phyloP scores from a whole-genome alignment of 2,329 filamentous ascomycete species.

The Ophiostoma quercus region DNA sequence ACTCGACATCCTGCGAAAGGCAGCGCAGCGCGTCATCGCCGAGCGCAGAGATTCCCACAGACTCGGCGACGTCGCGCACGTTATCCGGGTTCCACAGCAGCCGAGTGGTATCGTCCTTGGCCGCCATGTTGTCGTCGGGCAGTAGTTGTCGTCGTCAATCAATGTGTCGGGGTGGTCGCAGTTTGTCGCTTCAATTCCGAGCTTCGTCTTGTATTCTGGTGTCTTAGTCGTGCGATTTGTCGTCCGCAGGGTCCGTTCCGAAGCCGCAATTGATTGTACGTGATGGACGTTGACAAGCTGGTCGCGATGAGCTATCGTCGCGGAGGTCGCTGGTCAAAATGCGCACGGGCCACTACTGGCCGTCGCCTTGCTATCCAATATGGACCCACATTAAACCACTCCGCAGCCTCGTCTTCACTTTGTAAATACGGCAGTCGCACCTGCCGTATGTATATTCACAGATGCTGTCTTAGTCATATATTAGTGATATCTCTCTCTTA shows the following conservation, averaged over 20 bases:
- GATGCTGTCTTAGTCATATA: not conserved
- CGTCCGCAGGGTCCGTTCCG: not conserved
- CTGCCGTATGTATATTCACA: not conserved
- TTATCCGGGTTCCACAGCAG: conserved; percentile 94
- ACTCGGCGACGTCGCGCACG: conserved; percentile 91
- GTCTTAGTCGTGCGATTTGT: not conserved
- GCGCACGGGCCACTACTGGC: conserved; percentile 5
- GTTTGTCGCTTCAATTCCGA: not conserved
- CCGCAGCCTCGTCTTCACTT: not conserved
- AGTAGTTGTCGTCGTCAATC: not conserved
- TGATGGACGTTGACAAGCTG: not conserved
- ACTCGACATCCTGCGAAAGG: conserved; percentile 90
- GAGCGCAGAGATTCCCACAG: conserved; percentile 77
- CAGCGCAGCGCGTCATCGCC: conserved; percentile 82
- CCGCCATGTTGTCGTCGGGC: conserved; percentile 15
- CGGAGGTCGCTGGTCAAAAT: not conserved
- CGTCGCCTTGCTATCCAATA: not conserved
- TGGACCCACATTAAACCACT: not conserved
- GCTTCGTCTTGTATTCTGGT: not conserved
- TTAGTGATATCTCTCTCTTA: not conserved
- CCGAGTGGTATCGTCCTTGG: conserved; percentile 24
- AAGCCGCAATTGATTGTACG: not conserved
- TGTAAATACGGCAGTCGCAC: not conserved
- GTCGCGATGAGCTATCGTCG: conserved; percentile 1
- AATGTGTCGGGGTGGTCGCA: not conserved